Evolutionary conservation across 202 grass and related monocot genomes (phyloP).

Genomic region (Musa balbisiana): DNA sequence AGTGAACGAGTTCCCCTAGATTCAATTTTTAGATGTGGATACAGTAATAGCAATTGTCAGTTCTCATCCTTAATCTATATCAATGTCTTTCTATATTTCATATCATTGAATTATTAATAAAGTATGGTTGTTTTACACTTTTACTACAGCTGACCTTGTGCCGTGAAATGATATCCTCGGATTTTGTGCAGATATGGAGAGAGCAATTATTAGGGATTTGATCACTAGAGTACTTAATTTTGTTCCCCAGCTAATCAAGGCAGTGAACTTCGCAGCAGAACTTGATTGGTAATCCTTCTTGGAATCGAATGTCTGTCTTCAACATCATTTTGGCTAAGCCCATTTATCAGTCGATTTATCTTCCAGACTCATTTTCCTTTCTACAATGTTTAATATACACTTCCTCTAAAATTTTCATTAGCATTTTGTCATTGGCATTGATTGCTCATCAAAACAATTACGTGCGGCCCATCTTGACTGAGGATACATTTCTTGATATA

Average conservation of each 20-base stretch:
- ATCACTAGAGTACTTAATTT: conserved; percentile 71
- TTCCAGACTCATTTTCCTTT: background rate
- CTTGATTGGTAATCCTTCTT: conserved; percentile 75
- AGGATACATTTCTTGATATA: conserved; percentile 76
- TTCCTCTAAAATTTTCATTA: conserved; percentile 30
- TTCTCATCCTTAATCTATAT: no score
- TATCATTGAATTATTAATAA: background rate
- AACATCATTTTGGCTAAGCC: background rate
- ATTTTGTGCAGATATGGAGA: conserved; percentile 73
- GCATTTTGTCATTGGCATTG: conserved; percentile 75
- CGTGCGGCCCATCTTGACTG: conserved; percentile 74
- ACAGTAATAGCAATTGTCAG: no score
- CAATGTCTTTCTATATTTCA: background rate
- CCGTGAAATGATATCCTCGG: conserved; percentile 4
- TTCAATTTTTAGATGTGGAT: background rate
- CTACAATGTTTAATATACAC: background rate
- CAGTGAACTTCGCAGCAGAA: conserved; percentile 94
- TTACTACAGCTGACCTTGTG: background rate
- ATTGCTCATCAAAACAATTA: conserved; percentile 87
- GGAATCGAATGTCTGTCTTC: background rate
- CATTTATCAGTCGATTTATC: background rate
- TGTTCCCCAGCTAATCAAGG: conserved; percentile 65
- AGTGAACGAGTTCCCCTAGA: background rate
- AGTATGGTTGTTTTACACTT: background rate
- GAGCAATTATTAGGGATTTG: conserved; percentile 92